These are phyloP conservation scores for Fusarium subtropicale DNA, from an alignment of 2,329 filamentous ascomycete genomes.

Conservation along the genomic window DNA sequence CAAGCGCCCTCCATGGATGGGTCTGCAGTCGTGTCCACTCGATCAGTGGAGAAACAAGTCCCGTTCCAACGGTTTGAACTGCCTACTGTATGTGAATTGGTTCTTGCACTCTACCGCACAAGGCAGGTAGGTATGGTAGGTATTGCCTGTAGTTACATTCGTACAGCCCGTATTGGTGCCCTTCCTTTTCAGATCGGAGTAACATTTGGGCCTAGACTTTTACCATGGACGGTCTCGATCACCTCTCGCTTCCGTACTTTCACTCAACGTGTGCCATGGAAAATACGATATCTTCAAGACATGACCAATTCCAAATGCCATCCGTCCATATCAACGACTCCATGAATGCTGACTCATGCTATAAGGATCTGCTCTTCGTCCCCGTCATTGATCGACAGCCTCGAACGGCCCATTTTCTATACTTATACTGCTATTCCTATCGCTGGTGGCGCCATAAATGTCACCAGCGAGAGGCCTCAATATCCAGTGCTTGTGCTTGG, in stretches of 20 bases:
- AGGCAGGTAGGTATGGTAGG: slow-evolving; percentile 9
- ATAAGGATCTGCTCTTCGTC: neutral
- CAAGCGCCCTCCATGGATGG: neutral
- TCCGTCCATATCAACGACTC: slow-evolving; percentile 12
- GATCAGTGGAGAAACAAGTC: neutral
- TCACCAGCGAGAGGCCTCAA: slow-evolving; percentile 12
- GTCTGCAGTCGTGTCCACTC: slow-evolving; percentile 5
- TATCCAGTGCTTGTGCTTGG: slow-evolving; percentile 27
- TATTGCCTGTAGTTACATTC: too few relatives aligned
- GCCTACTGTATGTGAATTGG: neutral
- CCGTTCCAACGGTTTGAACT: slow-evolving; percentile 1
- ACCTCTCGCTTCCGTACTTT: neutral
- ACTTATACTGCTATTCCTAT: neutral
- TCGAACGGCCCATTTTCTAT: slow-evolving; percentile 22
- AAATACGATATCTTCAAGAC: slow-evolving; percentile 4
- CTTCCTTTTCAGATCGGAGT: slow-evolving; percentile 19
- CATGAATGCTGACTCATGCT: slow-evolving; percentile 11
- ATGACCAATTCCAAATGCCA: neutral
- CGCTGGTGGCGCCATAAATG: slow-evolving; percentile 22
- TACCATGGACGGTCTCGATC: slow-evolving; percentile 17
- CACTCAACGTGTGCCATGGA: neutral
- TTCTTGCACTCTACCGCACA: slow-evolving; percentile 15
- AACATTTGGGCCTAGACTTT: slow-evolving; percentile 20
- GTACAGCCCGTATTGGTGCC: neutral
- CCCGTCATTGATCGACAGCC: slow-evolving; percentile 33